Evolutionary conservation across 768 basidiomycete genomes (phyloP).

Genomic region (Tremella yokohamensis): DNA sequence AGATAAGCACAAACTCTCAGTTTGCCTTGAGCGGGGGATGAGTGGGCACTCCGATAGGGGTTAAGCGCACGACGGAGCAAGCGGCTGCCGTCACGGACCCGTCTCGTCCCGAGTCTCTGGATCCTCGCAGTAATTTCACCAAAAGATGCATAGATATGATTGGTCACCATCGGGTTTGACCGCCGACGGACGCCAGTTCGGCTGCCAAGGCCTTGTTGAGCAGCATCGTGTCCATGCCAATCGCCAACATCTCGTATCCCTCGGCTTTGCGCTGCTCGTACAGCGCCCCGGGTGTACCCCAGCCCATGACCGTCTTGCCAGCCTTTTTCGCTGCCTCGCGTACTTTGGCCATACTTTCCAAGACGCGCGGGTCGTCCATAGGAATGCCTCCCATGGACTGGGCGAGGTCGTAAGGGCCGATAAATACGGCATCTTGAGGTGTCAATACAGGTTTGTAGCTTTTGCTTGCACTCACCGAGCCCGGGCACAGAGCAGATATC

Average conservation of each 20-base stretch:
- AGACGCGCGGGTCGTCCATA: constrained; percentile 5
- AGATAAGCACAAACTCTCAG: too few relatives aligned
- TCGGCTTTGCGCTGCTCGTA: background rate
- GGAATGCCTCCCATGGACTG: constrained; percentile 11
- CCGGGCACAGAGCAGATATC: constrained; percentile 10
- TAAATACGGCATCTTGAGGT: constrained; percentile 12
- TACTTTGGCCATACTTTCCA: constrained; percentile 1
- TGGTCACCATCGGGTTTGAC: constrained; percentile 1
- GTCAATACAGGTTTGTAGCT: background rate
- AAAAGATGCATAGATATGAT: too few relatives aligned
- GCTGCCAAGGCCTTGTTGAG: constrained; percentile 6
- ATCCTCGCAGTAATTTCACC: too few relatives aligned
- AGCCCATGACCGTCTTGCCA: constrained; percentile 6
- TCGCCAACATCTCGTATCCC: constrained; percentile 10
- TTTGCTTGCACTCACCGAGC: constrained; percentile 6
- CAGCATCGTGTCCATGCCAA: constrained; percentile 6
- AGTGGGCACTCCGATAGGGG: too few relatives aligned
- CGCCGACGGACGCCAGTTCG: constrained; percentile 7
- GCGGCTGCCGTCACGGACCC: too few relatives aligned
- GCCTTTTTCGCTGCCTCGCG: constrained; percentile 5
- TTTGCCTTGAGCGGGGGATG: too few relatives aligned
- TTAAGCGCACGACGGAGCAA: too few relatives aligned
- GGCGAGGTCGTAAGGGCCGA: constrained; percentile 16
- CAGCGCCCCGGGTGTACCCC: constrained; percentile 2
- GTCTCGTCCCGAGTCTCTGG: too few relatives aligned